These are phyloP conservation scores for Oryza brachyantha DNA, from an alignment of 176 grass and related monocot species.

Conservation along the genomic window DNA sequence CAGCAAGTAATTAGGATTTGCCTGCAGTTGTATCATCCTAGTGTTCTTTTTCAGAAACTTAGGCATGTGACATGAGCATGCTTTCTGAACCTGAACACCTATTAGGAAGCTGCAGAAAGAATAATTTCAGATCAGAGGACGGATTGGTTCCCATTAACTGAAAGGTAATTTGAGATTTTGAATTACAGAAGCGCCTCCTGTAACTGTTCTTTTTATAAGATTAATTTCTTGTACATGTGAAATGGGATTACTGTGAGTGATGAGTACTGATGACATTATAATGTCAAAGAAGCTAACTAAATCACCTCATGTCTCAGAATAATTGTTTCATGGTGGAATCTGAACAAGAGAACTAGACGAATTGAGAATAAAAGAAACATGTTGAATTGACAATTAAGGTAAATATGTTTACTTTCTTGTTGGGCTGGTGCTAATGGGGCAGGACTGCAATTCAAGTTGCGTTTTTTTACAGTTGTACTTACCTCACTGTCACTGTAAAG, in stretches of 20 bases:
- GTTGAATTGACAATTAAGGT: neutral
- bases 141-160: neutral
- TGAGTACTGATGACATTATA: neutral
- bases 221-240: neutral
- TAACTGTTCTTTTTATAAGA: neutral
- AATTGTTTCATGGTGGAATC: neutral
- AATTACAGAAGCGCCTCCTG: too few species aligned
- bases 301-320: neutral
- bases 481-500: neutral
- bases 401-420: neutral
- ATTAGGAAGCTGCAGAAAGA: constrained; percentile 1
- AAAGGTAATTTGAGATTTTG: neutral
- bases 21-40: constrained; percentile 20
- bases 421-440: neutral
- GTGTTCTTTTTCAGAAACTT: neutral
- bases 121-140: neutral
- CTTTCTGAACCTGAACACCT: constrained; percentile 19
- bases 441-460: neutral
- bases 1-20: constrained; percentile 30
- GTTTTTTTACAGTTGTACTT: constrained; percentile 24
- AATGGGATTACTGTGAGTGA: neutral
- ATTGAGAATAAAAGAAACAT: too few species aligned
- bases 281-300: neutral
- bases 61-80: constrained; percentile 41
- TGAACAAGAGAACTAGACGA: neutral